Evolutionary conservation across 1,284 basidiomycete species (phyloP), one percentile per base, ranked within the genome.

Genomic region (Cutaneotrichosporon curvatum): DNA sequence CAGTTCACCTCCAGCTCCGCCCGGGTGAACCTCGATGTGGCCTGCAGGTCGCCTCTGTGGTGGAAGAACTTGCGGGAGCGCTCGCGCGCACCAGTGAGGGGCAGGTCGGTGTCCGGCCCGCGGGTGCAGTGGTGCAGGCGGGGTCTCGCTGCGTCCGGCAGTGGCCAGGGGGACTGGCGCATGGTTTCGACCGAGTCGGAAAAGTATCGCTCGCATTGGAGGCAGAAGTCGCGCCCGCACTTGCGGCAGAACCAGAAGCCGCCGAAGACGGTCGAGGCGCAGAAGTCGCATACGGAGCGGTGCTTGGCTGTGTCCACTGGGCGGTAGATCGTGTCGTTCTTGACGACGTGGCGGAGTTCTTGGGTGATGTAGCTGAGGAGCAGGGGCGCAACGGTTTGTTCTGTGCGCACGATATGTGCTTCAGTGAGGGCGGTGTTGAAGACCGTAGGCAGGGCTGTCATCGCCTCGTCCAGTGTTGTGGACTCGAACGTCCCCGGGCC

Each of bases 221-320:
- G 76, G 63, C 91, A 96, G 15, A 85, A 82, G 68, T 95, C 92
- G 14, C 87, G 81, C 1, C 89, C 91, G 66, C 91, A 96, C n/a
- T 79, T 65, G 9, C 81, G 77, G 68, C 91, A 96, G 77, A 91
- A 85, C 81, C 84, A 95, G 48, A 81, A 86, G 48, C 82, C 83
- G 6, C 84, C 84, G 67, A 95, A 94, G 50, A 96, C 81, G 14
- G 87, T 89, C 4, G 88, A 90, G 73, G 86, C 84, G 68, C 92
- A 96, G 3, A 85, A 88, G 70, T 96, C 89, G 65, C 87, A 94
- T 34, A 83, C 87, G 14, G 82, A 82, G 32, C 87, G 80, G 47
- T 85, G 81, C 50, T 85, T 55, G 2, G 64, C 84, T 34, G 80
- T 81, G 62, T 90, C 87, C 37, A 83, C 74, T 4, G 80, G 79